These are phyloP conservation scores for Amanita pallidorosea DNA, from an alignment of 768 basidiomycete species.

Conservation along the genomic window DNA sequence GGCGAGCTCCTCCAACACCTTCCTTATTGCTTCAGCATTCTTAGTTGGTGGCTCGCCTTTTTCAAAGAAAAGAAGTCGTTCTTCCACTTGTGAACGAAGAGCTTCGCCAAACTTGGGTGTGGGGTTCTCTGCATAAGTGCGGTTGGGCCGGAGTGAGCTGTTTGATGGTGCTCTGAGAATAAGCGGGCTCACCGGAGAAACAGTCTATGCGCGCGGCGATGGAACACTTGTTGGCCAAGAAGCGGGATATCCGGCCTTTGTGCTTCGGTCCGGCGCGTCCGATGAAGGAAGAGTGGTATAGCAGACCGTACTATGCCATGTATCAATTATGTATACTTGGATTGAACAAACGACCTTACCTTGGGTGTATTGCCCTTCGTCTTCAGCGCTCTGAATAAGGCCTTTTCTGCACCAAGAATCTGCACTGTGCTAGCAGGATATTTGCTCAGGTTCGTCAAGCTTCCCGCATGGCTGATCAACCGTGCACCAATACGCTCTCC, in stretches of 20 bases:
- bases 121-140: constrained; percentile 49
- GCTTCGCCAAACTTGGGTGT: constrained; percentile 94
- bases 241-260: constrained; percentile 98
- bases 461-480: constrained; percentile 92
- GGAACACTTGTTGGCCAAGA: constrained; percentile 97
- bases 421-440: constrained; percentile 98
- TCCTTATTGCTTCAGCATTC: constrained; percentile 86
- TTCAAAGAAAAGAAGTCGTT: constrained; percentile 91
- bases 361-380: constrained; percentile 99
- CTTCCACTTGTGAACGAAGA: constrained; percentile 87
- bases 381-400: constrained; percentile 93
- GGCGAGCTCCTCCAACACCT: constrained; percentile 71
- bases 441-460: constrained; percentile 93
- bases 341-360: constrained; percentile 27
- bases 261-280: constrained; percentile 88
- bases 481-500: constrained; percentile 90
- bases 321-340: background rate
- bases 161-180: background rate
- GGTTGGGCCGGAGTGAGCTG: background rate
- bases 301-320: constrained; percentile 71
- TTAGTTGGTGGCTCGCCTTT: constrained; percentile 82
- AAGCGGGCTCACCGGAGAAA: constrained; percentile 53
- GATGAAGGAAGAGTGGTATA: constrained; percentile 96
- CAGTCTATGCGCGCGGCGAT: constrained; percentile 97
- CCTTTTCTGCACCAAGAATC: constrained; percentile 97